phyloP scores from a whole-genome alignment of 192 early-diverging fungal species.

The Mortierella claussenii region DNA sequence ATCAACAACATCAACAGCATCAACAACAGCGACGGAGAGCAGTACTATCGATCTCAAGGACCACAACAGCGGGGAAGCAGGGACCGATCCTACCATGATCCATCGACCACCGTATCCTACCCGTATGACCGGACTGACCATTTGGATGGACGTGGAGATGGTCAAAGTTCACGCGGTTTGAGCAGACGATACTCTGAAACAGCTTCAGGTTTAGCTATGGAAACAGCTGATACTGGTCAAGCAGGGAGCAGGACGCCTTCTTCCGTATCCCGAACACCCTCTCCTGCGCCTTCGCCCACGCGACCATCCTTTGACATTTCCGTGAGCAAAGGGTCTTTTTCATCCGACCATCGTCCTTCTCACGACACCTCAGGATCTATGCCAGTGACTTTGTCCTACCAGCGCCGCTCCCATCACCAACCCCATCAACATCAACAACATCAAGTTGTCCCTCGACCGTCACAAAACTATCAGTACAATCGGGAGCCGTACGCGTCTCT shows the following conservation, averaged over 20 bases:
- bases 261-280: background rate
- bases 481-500: background rate
- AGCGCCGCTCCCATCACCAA: background rate
- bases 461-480: background rate
- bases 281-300: background rate
- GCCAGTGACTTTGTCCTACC: too few relatives aligned
- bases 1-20: background rate
- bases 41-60: background rate
- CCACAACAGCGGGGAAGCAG: background rate
- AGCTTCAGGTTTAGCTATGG: background rate
- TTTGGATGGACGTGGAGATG: too few relatives aligned
- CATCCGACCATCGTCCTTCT: background rate
- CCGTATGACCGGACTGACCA: too few relatives aligned
- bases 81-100: background rate
- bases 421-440: background rate
- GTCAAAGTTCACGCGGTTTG: too few relatives aligned
- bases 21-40: background rate
- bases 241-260: background rate
- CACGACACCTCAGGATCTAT: too few relatives aligned
- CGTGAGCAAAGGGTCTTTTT: background rate
- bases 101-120: background rate
- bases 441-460: background rate
- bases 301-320: background rate
- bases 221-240: background rate
- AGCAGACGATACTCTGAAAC: background rate